Evolutionary conservation across 495 filamentous ascomycete species (phyloP), one percentile per base, ranked within the genome.

Genomic region (Patellaria atrata): DNA sequence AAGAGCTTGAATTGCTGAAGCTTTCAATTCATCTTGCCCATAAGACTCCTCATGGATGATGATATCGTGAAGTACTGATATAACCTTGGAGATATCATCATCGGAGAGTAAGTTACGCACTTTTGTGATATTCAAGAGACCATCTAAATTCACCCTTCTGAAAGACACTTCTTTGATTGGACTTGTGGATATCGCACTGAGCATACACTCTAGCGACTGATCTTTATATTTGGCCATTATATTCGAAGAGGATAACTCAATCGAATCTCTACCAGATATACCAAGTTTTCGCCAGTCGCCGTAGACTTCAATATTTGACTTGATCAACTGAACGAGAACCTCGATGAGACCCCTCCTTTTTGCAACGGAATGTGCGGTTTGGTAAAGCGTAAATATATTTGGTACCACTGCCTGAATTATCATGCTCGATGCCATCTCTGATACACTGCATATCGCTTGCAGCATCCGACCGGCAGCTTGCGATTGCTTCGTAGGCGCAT

Each of bases 401-500:
- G 77, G 67, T 26, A 81, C 51, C 7, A 72, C 57, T 10, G 63
- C 61, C 44, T 68, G 64, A 1, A 75, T 52, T 19, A 77, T 49
- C 16, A 74, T 55, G 17, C 61, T 59, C 26, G 71, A 70, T 0
- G 71, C 59, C n/a, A 60, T 50, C 0, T 60, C 50, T n/a, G 70
- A 73, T 12, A 71, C 64, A 20, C 59, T 57, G 4, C 72, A 68
- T 9, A 77, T 42, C 10, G 62, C 63, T 8, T 64, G 58, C 13
- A 83, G 49, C 11, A 83, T 78, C 30, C 70, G 64, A 9, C 75
- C 73, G 3, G 72, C 63, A 10, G 78, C 74, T 52, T 74, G 72
- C 7, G 78, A 77, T 47, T 83, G 73, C 51, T 80, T 82, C 20
- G 78, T 75, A 37, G 79, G 77, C n/a, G 78, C 76, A 41, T 82